Evolutionary conservation across 129 eudicot species (phyloP).

Genomic region (Flaveria sonorensis): DNA sequence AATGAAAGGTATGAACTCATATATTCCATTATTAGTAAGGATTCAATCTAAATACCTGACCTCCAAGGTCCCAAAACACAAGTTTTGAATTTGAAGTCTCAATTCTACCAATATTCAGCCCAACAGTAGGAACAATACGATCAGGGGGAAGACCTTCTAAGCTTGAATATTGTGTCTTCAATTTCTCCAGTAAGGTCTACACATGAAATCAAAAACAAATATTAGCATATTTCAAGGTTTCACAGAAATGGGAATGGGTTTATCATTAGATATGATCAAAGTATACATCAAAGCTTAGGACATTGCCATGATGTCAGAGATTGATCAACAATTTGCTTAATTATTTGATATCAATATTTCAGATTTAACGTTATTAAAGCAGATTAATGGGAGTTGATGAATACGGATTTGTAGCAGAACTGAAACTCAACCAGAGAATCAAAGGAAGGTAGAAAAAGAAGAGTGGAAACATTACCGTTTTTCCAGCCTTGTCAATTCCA

Average conservation of each 20-base stretch:
- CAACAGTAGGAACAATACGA: slow-evolving; percentile 97
- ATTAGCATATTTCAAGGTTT: slow-evolving; percentile 9
- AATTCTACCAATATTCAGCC: slow-evolving; percentile 94
- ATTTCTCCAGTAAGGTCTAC: slow-evolving; percentile 88
- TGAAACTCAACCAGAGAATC: slow-evolving; percentile 7
- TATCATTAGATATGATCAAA: slow-evolving; percentile 10
- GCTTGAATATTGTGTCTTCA: slow-evolving; percentile 84
- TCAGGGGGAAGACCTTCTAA: slow-evolving; percentile 95
- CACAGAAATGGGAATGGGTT: background rate
- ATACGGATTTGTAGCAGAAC: slow-evolving; percentile 16
- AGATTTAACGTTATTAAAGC: slow-evolving; percentile 5
- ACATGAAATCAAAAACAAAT: slow-evolving; percentile 17
- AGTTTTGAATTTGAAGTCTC: slow-evolving; percentile 87
- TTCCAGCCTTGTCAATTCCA: slow-evolving; percentile 98
- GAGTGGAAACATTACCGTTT: slow-evolving; percentile 64
- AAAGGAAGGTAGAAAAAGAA: slow-evolving; percentile 4
- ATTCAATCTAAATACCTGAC: slow-evolving; percentile 69
- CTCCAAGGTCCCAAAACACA: slow-evolving; percentile 99
- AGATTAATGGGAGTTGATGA: slow-evolving; percentile 7
- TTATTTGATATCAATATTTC: background rate
- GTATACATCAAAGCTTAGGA: background rate
- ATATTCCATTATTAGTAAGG: slow-evolving; percentile 27
- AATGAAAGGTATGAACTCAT: background rate
- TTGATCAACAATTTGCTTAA: slow-evolving; percentile 12
- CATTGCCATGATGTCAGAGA: background rate